Conservation (phyloP, 2,329 filamentous ascomycete genomes). For the Huntiella savannae region DNA sequence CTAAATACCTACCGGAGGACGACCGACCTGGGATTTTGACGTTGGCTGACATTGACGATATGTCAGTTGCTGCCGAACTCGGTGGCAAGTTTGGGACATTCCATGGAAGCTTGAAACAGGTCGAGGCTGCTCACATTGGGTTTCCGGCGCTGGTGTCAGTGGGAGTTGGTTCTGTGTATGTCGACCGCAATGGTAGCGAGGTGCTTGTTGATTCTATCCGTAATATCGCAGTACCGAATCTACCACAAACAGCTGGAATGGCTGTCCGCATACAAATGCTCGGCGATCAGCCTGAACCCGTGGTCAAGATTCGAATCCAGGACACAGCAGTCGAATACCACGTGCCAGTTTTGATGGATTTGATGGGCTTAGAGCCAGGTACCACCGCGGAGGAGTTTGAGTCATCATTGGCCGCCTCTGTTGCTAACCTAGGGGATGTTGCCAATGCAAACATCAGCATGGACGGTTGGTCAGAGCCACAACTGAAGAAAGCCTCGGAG, state of each 20-base stretch:
- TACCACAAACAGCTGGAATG: constrained; percentile 18
- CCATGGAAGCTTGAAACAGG: constrained; percentile 35
- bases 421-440: constrained; percentile 55
- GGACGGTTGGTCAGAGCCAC: constrained; percentile 17
- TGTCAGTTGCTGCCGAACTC: constrained; percentile 42
- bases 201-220: constrained; percentile 44
- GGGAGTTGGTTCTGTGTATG: constrained; percentile 43
- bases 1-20: constrained; percentile 91
- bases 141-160: constrained; percentile 66
- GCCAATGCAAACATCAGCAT: constrained; percentile 26
- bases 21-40: constrained; percentile 77
- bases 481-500: constrained; percentile 10
- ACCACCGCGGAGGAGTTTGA: constrained; percentile 56
- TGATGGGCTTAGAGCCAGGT: constrained; percentile 51
- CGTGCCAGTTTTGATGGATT: constrained; percentile 62
- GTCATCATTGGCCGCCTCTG: constrained; percentile 55
- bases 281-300: constrained; percentile 83
- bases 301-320: constrained; percentile 71
- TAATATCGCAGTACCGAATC: constrained; percentile 13
- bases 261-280: constrained; percentile 81
- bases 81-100: constrained; percentile 50
- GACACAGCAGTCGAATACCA: constrained; percentile 78
- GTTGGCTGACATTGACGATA: constrained; percentile 44
- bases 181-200: constrained; percentile 48
- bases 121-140: constrained; percentile 65